These are phyloP conservation scores for sunflower (Helianthus annuus) DNA, from an alignment of 129 eudicot genomes.

Conservation along the genomic window HanXRQr2.0-SUNRISE NC_035433.2:135913561-135914060, in stretches of 20 bases:
- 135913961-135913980: slow-evolving; percentile 49
- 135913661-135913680: slow-evolving; percentile 66
- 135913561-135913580: slow-evolving; percentile 61
- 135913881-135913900: slow-evolving; percentile 53
- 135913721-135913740: slow-evolving; percentile 73
- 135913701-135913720: slow-evolving; percentile 53
- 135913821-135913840: slow-evolving; percentile 74
- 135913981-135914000: slow-evolving; percentile 68
- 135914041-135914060: slow-evolving; percentile 70
- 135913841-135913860: slow-evolving; percentile 59
- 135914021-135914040: slow-evolving; percentile 60
- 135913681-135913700: slow-evolving; percentile 41
- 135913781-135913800: slow-evolving; percentile 68
- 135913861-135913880: slow-evolving; percentile 49
- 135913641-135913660: slow-evolving; percentile 56
- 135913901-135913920: slow-evolving; percentile 79
- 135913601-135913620: slow-evolving; percentile 74
- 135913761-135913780: slow-evolving; percentile 17
- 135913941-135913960: slow-evolving; percentile 29
- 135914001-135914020: slow-evolving; percentile 51
- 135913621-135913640: slow-evolving; percentile 87
- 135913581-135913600: slow-evolving; percentile 53
- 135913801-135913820: slow-evolving; percentile 88
- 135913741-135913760: slow-evolving; percentile 45
- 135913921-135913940: slow-evolving; percentile 43